Evolutionary conservation across 768 basidiomycete species (phyloP), one percentile per base, ranked within the genome.

Genomic region (Lentinula sp.): DNA sequence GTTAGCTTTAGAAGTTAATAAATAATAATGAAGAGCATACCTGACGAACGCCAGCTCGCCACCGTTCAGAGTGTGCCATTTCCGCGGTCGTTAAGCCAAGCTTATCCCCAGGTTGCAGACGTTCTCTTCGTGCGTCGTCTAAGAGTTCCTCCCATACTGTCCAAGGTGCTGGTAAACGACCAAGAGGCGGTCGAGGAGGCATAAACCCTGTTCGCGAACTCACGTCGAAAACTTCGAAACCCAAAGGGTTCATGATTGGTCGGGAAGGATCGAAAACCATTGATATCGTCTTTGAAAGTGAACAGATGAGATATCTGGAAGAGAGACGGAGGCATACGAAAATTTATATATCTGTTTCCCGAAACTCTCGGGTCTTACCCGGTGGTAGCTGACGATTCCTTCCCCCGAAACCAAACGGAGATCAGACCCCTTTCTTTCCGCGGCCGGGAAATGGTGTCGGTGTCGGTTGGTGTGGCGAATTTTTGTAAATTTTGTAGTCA

Each of bases 191-290:
- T n/a, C 84, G 77, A 0, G 89, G 86, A 2, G 95, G 91, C 84
- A 98, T 88, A 71, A 98, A 98, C 0, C 96, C 95, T 0, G 93
- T 93, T 11, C 85, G 78, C 9, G 88, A 86, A 70, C 95, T 93
- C 62, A 98, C 91, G 70, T 98, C 94, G 77, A 93, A 98, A 77
- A 90, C 88, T 65, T 90, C 88, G 3, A 87, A 86, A 15, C 88
- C 87, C 61, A 90, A 81, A 15, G 88, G 88, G 21, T 82, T 79
- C 16, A 6, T 9, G 9, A 16, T 37, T 35, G 35, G 35, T 21
- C 39, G 34, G 11, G 10, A 54, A 9, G n/a, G 16, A 54, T 35
- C 37, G 37, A 18, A 18, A 13, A 34, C 34, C 18, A 37, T 37
- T 4, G 21, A 21, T 32, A 8, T 10, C 51, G 21, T 4, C 13